These are phyloP conservation scores for Dothistroma septosporum DNA, from an alignment of 2,329 filamentous ascomycete species.

Conservation along the genomic window DNA sequence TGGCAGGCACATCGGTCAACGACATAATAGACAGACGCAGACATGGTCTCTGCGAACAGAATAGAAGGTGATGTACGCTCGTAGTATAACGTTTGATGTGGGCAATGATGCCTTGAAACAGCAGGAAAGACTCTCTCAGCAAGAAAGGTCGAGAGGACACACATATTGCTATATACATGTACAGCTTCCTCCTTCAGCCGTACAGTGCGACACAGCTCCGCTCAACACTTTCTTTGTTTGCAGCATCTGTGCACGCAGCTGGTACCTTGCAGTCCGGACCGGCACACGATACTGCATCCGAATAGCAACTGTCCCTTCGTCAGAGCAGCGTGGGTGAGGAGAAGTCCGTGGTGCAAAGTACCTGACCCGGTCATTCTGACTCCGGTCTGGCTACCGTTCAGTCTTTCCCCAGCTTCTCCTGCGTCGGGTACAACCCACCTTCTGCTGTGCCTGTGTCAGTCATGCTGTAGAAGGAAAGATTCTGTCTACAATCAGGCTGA, in stretches of 20 bases:
- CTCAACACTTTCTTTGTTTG: neutral
- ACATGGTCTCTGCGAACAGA: neutral
- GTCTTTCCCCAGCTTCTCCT: slow-evolving; percentile 1
- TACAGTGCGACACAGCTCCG: neutral
- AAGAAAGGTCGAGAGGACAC: neutral
- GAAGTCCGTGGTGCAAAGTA: neutral
- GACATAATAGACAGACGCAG: neutral
- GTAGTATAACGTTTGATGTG: neutral
- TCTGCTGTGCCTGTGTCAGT: neutral
- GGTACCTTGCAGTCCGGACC: neutral
- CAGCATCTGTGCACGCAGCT: neutral
- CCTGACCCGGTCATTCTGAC: neutral
- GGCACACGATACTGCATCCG: neutral
- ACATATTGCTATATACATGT: neutral
- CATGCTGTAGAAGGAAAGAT: neutral
- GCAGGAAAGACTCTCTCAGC: neutral
- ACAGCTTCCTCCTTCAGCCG: neutral
- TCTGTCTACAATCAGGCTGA: neutral
- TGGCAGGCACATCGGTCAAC: neutral
- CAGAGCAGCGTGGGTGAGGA: neutral
- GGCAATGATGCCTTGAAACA: neutral
- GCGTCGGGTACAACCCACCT: slow-evolving; percentile 5
- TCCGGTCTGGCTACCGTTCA: neutral
- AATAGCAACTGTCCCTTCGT: neutral
- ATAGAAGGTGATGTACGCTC: neutral